Evolutionary conservation across 2,329 filamentous ascomycete species (phyloP).

Genomic region (Cercospora beticola): DNA sequence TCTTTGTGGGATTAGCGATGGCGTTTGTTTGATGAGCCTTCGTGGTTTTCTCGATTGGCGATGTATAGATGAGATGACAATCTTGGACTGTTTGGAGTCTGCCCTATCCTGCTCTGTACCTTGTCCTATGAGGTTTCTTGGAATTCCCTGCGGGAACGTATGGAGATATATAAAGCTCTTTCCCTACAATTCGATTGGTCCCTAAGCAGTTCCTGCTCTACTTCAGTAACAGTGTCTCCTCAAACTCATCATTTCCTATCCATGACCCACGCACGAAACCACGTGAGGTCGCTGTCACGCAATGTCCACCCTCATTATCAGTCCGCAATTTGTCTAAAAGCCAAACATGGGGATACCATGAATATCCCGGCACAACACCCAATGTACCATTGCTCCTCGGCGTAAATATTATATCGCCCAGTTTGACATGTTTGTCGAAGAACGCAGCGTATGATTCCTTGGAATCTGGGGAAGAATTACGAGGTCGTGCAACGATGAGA

Average conservation of each 20-base stretch:
- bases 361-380: neutral
- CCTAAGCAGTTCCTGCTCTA: neutral
- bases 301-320: neutral
- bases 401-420: neutral
- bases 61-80: neutral
- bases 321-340: neutral
- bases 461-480: neutral
- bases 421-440: neutral
- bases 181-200: neutral
- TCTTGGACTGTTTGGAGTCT: neutral
- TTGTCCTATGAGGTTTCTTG: neutral
- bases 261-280: neutral
- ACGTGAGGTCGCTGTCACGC: neutral
- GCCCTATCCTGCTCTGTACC: neutral
- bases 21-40: neutral
- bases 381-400: neutral
- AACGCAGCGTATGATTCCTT: neutral
- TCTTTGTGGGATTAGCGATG: constrained; percentile 14
- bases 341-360: neutral
- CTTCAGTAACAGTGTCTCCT: neutral
- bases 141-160: too few species aligned
- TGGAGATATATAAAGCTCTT: too few species aligned
- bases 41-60: neutral
- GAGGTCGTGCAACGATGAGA: neutral
- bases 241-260: neutral